phyloP scores from a whole-genome alignment of 345 rosid species.

The Brassica cretica region DNA sequence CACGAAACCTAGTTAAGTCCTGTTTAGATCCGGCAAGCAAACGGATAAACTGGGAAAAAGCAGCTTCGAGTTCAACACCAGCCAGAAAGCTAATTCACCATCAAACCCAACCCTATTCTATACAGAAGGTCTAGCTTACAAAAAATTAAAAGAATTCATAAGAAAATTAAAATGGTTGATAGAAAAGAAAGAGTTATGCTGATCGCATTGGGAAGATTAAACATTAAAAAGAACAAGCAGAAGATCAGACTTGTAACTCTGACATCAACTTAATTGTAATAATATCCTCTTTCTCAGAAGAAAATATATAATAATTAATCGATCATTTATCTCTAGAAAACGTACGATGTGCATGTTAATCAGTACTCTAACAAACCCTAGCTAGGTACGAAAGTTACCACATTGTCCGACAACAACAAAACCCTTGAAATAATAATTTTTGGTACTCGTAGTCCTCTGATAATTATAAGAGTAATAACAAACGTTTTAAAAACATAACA shows the following conservation, averaged over 20 bases:
- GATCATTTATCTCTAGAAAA: conserved; percentile 10
- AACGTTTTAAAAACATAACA: conserved; percentile 10
- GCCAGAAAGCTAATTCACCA: conserved; percentile 48
- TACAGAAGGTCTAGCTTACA: not conserved
- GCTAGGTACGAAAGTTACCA: conserved; percentile 27
- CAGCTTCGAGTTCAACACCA: conserved; percentile 62
- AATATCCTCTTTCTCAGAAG: not conserved
- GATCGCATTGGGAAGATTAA: conserved; percentile 36
- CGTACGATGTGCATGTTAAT: conserved; percentile 37
- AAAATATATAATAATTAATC: not conserved
- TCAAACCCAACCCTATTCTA: conserved; percentile 32
- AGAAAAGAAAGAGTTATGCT: not conserved
- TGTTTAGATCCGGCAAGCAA: conserved; percentile 53
- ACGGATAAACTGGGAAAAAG: conserved; percentile 53
- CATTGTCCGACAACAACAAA: conserved; percentile 32
- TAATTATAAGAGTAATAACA: conserved; percentile 2
- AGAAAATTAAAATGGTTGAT: not conserved
- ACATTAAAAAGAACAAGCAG: conserved; percentile 28
- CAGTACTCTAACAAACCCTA: conserved; percentile 34
- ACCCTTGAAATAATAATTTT: conserved; percentile 6
- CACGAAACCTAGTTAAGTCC: conserved; percentile 51
- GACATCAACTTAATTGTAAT: conserved; percentile 22
- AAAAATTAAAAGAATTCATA: not conserved
- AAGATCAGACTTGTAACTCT: conserved; percentile 27
- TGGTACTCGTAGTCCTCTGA: conserved; percentile 7